Base-by-base conservation (phyloP, 495 filamentous ascomycete genomes). In the Usnea hakonensis region DNA sequence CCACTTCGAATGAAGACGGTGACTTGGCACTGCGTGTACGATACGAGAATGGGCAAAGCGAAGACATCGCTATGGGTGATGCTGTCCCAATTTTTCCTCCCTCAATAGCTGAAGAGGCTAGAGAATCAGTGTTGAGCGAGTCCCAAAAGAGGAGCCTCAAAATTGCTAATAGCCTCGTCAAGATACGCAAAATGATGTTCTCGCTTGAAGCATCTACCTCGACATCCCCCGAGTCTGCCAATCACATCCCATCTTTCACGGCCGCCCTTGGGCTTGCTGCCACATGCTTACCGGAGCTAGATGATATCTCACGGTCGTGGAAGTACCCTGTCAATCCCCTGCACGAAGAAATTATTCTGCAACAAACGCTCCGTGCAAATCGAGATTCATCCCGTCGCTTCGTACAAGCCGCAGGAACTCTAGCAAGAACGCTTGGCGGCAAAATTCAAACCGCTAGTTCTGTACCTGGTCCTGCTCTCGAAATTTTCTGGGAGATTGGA, bases 381-480 rank as follows among this genome's bases (percentile, higher is more conserved):
- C 82, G 87, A 30, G 77, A 83, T 43, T 74, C 80, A 21, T 73
- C 79, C n/a, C 81, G 84, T 67, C 74, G 83, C 48, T 89, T 89
- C 69, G 78, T 88, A 7, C 86, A 88, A 72, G 86, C 85, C n/a
- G 76, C 83, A 30, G 87, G 87, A 32, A 81, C 82, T 11, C 68
- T 90, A 23, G 74, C 83, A 19, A 72, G 77, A 30, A 76, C 79
- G 9, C 71, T 89, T 19, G 83, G 82, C 55, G 80, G 79, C 11
- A 71, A 70, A 55, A 59, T 79, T 0, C 73, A 74, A 28, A 75
- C 69, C 14, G 69, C 71, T 19, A 73, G 73, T 37, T 41, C 62
- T 52, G 55, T 60, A 19, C 68, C 70, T 41, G 70, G 66, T 67
- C 68, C 65, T 21, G 66, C 67, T 0, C 60, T 75, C 38, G 70